Percentiles rank a stretch among this genome's conserved stretches.
These are phyloP conservation scores for Gossypium davidsonii DNA, from an alignment of 441 rosid genomes.

Conservation along the genomic window DNA sequence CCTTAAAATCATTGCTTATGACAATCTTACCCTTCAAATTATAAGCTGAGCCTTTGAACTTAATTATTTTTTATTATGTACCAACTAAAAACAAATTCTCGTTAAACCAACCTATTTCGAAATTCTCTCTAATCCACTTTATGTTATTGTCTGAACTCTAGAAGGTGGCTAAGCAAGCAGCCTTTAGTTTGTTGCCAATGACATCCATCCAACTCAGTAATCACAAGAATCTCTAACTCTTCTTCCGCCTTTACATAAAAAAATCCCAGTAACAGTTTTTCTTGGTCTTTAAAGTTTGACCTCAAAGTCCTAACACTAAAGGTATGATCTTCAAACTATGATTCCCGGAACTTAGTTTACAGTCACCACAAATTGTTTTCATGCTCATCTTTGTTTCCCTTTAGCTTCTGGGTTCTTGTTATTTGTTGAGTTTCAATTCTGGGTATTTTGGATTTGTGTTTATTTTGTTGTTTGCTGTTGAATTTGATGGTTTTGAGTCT, in stretches of 20 bases:
- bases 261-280: background rate
- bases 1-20: background rate
- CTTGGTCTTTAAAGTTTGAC: background rate
- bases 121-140: background rate
- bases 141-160: background rate
- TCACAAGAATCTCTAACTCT: background rate
- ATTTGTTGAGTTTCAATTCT: background rate
- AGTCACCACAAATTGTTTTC: background rate
- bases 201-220: background rate
- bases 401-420: background rate
- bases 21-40: too few species aligned
- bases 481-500: background rate
- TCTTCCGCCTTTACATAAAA: background rate
- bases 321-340: background rate
- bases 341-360: background rate
- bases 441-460: slow-evolving; percentile 4
- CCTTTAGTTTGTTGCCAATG: background rate
- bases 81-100: background rate
- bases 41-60: background rate
- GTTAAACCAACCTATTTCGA: background rate
- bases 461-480: background rate
- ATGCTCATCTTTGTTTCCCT: background rate
- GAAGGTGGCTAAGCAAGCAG: background rate
- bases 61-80: background rate
- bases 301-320: background rate